Conservation (phyloP, 352 stramenopile species). For the Pythium brassicae region DNA sequence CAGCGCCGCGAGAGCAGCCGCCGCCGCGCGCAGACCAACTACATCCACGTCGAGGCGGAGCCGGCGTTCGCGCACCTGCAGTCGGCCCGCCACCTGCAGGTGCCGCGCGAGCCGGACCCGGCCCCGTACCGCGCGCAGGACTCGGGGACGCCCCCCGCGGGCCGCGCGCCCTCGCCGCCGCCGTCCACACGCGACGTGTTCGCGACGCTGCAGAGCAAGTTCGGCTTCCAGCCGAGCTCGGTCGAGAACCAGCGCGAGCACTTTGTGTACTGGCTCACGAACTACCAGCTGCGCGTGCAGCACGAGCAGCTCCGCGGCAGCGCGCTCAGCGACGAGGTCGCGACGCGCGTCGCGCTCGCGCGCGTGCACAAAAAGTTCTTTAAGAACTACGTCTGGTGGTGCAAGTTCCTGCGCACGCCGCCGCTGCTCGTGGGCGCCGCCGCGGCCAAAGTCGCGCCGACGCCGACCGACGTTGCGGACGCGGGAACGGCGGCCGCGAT, state of each 20-base stretch:
- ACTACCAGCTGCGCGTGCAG: conserved; percentile 73
- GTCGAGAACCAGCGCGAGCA: conserved; percentile 86
- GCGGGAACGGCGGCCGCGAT: conserved; percentile 33
- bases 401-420: conserved; percentile 85
- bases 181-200: conserved; percentile 46
- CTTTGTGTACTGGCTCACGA: conserved; percentile 79
- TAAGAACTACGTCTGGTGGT: conserved; percentile 93
- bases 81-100: conserved; percentile 41
- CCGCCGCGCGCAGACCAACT: conserved; percentile 58
- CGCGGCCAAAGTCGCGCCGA: conserved; percentile 3
- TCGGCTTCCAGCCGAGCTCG: conserved; percentile 74
- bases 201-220: conserved; percentile 72
- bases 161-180: conserved; percentile 9
- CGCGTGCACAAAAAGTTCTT: conserved; percentile 83
- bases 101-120: not conserved
- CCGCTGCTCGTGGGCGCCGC: conserved; percentile 23
- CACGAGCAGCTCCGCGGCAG: conserved; percentile 27
- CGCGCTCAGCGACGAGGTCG: conserved; percentile 30
- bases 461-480: conserved; percentile 43
- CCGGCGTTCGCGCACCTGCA: conserved; percentile 51
- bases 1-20: conserved; percentile 16
- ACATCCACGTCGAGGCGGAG: conserved; percentile 68
- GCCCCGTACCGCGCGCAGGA: conserved; percentile 5
- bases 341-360: conserved; percentile 45
- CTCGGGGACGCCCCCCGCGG: conserved; percentile 4